Conservation (phyloP, 768 basidiomycete species). For the Coprinopsis cinerea region DNA sequence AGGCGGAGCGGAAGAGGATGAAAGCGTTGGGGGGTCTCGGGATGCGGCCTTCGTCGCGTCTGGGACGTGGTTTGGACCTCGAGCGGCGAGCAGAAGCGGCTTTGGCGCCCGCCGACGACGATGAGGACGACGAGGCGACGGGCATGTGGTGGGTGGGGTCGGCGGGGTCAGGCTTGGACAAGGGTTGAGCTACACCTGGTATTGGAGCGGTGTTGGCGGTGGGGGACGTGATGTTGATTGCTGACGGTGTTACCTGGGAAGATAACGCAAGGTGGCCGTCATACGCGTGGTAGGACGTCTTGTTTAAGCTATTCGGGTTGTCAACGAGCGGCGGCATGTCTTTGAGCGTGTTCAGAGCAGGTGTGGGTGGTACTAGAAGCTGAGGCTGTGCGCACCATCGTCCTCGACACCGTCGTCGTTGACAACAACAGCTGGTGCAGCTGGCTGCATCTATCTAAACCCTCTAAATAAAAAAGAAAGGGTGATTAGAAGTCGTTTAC, state of each 20-base stretch:
- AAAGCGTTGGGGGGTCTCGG: slow-evolving; percentile 83
- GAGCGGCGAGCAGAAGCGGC: too few species aligned
- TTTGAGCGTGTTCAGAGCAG: not conserved
- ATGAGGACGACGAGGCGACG: too few species aligned
- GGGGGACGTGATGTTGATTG: not conserved
- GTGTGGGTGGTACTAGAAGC: not conserved
- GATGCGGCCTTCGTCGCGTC: slow-evolving; percentile 71
- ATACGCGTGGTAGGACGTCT: not conserved
- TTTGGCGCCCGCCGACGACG: too few species aligned
- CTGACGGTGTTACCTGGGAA: not conserved
- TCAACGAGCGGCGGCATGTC: not conserved
- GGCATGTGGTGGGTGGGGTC: too few species aligned
- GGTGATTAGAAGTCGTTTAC: too few species aligned
- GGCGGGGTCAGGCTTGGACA: too few species aligned
- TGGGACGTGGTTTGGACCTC: slow-evolving; percentile 24
- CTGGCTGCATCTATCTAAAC: too few species aligned
- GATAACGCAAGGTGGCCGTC: not conserved
- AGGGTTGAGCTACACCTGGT: too few species aligned
- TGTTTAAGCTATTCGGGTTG: too few species aligned
- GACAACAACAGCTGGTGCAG: too few species aligned
- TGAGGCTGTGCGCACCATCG: not conserved
- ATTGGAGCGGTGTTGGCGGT: not conserved
- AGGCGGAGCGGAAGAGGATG: slow-evolving; percentile 77
- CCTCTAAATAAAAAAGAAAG: too few species aligned
- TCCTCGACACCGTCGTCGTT: not conserved